Evolutionary conservation across 75 land plant genomes (phyloP).

Genomic region (Picea glauca): DNA sequence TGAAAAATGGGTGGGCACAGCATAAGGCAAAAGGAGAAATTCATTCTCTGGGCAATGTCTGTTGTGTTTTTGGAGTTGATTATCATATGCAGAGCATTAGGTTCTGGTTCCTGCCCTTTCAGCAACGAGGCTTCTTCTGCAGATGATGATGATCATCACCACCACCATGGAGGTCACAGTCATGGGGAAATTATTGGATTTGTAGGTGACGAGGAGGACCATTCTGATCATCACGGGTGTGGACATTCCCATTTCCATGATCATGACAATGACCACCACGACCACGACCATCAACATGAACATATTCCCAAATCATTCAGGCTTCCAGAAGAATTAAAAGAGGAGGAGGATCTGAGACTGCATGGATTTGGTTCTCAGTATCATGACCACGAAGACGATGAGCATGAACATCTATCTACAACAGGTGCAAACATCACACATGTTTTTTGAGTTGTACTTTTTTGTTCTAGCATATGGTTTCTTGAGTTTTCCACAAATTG

Average conservation of each 20-base stretch:
- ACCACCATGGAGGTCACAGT: not conserved
- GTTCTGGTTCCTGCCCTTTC: conserved; percentile 15
- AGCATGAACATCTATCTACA: not conserved
- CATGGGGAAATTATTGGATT: not conserved
- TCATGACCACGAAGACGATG: conserved; percentile 6
- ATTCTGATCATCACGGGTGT: conserved; percentile 8
- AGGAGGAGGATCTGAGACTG: conserved; percentile 71
- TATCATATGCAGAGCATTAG: not conserved
- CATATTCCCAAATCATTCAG: conserved; percentile 5
- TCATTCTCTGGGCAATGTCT: not conserved
- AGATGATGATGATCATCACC: not conserved
- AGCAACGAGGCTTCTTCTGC: conserved; percentile 4
- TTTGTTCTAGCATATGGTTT: too few relatives aligned
- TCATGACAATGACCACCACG: conserved; percentile 21
- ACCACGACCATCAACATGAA: conserved; percentile 7
- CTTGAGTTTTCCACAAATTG: too few relatives aligned
- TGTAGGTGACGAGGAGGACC: conserved; percentile 4
- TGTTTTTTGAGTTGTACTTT: too few relatives aligned
- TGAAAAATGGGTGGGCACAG: not conserved
- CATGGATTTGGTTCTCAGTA: conserved; percentile 30
- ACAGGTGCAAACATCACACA: not conserved
- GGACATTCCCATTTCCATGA: conserved; percentile 20
- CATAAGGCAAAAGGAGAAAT: not conserved
- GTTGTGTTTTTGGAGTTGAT: not conserved
- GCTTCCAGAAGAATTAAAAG: conserved; percentile 82